Percentiles rank a stretch among this genome's conserved stretches.
phyloP scores from a whole-genome alignment of 2,329 filamentous ascomycete species.

The Xylariaceae sp. region DNA sequence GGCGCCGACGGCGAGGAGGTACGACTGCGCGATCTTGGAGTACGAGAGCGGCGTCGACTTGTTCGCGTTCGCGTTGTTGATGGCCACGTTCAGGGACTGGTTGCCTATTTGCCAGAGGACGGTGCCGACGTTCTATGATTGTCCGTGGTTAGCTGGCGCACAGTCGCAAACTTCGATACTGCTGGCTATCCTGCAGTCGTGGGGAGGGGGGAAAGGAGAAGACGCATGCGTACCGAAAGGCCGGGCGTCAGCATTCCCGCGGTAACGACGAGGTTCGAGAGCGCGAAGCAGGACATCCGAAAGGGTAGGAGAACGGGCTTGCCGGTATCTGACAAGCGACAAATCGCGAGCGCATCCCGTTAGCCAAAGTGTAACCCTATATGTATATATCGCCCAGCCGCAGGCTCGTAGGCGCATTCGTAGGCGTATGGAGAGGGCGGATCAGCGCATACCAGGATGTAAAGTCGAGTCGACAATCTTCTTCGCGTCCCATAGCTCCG shows the following conservation, averaged over 20 bases:
- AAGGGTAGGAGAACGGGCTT: conserved; percentile 89
- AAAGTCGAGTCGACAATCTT: conserved; percentile 95
- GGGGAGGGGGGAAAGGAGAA: neutral
- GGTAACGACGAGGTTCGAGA: conserved; percentile 91
- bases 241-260: conserved; percentile 95
- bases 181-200: too few species aligned
- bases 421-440: neutral
- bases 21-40: conserved; percentile 78
- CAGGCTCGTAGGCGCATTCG: neutral
- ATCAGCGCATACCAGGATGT: conserved; percentile 66
- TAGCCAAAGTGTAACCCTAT: too few species aligned
- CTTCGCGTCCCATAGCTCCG: conserved; percentile 90
- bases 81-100: conserved; percentile 95
- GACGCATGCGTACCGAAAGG: conserved; percentile 60
- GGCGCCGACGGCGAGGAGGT: conserved; percentile 84
- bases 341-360: conserved; percentile 4
- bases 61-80: conserved; percentile 97
- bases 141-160: too few species aligned
- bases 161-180: too few species aligned
- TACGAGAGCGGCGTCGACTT: conserved; percentile 87
- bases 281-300: conserved; percentile 92
- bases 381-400: too few species aligned
- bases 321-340: conserved; percentile 66
- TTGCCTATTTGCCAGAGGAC: conserved; percentile 94
- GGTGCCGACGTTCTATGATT: conserved; percentile 67